Evolutionary conservation across 495 filamentous ascomycete species (phyloP), one percentile per base, ranked within the genome.

Genomic region (Penicillium crystallinum): DNA sequence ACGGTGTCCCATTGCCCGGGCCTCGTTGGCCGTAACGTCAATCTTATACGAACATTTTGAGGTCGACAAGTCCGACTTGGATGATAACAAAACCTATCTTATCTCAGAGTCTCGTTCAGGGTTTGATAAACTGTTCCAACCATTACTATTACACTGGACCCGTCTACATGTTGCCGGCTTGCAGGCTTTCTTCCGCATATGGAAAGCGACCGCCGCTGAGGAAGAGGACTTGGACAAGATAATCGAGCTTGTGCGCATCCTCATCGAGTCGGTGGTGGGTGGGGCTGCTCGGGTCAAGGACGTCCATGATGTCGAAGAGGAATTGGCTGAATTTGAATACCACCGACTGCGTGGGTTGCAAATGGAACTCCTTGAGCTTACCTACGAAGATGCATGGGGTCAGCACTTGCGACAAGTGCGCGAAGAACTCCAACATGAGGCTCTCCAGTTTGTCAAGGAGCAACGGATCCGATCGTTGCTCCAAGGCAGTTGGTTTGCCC

Each of bases 1-100:
- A 56, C 79, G 92, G 45, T 97, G 92, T 72, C 93, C 95, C 1
- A 80, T 99, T 55, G 89, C 95, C 5, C 78, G 88, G 56, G 88
- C 90, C 8, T 96, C 90, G 49, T 73, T 99, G 53, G 87, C 91
- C 0, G 85, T 96, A 21, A 97, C 92, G 3, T 78, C 82, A 23
- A 88, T 95, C 12, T 71, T 99, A 12, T 96, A 93, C 66, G 90
- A 97, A 54, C 91, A 96, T 73, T 99, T 99, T 55, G 89, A 95
- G 53, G 87, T 96, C 27, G 89, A 93, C 54, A 91, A 89, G 61
- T 85, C 88, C 2, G 90, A 93, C 46, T 70, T 86, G 51, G 88
- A 92, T 53, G 91, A 96, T 57, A 73, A 81, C 5, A 88, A 90
- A 65, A 83, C 77, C 10, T 93, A 91, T 55, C 76, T 88, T 52